Conservation (phyloP, 148 eudicot species). For the Amaranthus cruentus region DNA sequence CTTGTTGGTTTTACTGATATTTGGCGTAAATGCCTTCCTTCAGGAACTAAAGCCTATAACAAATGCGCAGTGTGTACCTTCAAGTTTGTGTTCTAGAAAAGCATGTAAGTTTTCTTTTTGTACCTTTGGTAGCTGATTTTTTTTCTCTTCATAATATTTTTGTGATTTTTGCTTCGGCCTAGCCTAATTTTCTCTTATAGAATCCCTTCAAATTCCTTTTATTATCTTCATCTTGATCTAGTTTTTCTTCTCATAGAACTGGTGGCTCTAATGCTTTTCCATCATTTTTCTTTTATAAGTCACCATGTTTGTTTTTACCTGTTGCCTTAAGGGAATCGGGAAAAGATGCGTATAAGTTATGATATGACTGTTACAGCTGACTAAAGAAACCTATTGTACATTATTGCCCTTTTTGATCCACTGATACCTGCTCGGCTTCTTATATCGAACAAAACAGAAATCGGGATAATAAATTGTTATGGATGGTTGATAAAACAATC, state of each 20-base stretch:
- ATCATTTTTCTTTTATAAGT: not conserved
- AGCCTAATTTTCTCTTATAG: too few relatives aligned
- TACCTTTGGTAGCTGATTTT: conserved; percentile 4
- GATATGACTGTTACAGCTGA: not conserved
- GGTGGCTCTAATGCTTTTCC: not conserved
- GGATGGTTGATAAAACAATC: not conserved
- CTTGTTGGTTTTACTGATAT: conserved; percentile 5
- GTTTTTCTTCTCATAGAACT: not conserved
- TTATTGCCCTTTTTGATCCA: too few relatives aligned
- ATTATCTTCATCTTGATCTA: not conserved
- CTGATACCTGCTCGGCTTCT: not conserved
- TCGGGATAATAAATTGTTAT: not conserved
- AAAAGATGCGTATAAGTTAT: too few relatives aligned
- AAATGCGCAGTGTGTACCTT: conserved; percentile 1
- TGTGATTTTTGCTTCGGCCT: too few relatives aligned
- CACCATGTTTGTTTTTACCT: not conserved
- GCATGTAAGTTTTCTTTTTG: conserved; percentile 19
- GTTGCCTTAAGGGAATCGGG: too few relatives aligned
- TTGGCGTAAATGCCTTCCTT: not conserved
- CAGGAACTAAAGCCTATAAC: conserved; percentile 16
- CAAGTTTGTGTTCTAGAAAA: conserved; percentile 18
- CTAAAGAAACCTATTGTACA: not conserved
- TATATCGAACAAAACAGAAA: not conserved
- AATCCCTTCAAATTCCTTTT: not conserved
- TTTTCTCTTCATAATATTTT: too few relatives aligned